These are phyloP conservation scores for Anacardium occidentale DNA, from an alignment of 345 rosid genomes.

Conservation along the genomic window DNA sequence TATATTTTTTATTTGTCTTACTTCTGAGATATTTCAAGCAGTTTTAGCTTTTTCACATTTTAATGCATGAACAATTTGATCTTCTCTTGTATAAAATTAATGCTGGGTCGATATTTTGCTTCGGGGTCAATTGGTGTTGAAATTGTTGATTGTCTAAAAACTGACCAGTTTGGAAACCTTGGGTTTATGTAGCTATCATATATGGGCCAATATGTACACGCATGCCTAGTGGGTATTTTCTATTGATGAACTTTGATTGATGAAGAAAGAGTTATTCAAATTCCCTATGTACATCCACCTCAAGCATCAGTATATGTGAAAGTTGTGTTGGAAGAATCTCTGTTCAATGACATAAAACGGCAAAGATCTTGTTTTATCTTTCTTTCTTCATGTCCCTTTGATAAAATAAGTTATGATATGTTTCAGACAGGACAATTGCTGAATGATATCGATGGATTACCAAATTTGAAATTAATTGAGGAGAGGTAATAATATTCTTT, in stretches of 20 bases:
- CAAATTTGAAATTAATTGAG: slow-evolving; percentile 27
- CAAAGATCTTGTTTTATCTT: not conserved
- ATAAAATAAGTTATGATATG: slow-evolving; percentile 12
- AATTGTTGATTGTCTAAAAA: not conserved
- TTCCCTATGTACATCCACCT: not conserved
- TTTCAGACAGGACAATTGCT: slow-evolving; percentile 36
- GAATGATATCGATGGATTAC: slow-evolving; percentile 25
- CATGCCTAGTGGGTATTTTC: not conserved
- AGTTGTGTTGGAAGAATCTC: not conserved
- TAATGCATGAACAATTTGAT: too few species aligned
- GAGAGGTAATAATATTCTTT: slow-evolving; percentile 34
- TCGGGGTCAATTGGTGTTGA: not conserved
- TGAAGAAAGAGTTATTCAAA: not conserved
- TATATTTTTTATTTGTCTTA: not conserved
- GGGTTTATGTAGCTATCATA: not conserved
- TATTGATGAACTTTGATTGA: slow-evolving; percentile 6
- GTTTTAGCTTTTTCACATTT: not conserved
- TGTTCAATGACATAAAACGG: not conserved
- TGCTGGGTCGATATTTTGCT: not conserved
- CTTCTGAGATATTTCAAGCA: not conserved
- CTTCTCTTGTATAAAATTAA: not conserved
- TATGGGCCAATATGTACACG: not conserved
- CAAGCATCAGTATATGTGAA: not conserved
- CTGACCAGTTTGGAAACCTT: not conserved
- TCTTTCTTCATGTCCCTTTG: not conserved